Base-by-base conservation (phyloP, 495 filamentous ascomycete species). In the Lasiosphaeris hirsuta region DNA sequence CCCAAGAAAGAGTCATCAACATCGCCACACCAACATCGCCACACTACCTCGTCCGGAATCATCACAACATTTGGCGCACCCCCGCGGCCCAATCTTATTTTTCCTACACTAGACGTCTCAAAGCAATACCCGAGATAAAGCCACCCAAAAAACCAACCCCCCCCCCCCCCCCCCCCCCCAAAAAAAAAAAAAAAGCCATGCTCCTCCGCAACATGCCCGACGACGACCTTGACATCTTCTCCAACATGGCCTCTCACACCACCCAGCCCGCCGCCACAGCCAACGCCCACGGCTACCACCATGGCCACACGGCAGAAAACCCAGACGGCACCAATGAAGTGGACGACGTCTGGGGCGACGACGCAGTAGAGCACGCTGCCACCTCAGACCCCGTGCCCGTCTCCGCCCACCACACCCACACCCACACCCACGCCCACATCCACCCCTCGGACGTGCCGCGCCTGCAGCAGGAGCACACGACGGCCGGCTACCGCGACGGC, bases 401-500 rank as follows among this genome's bases (percentile, higher is more conserved):
- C 39, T n/a, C 15, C 33, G 30, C 8, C 7, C 11, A 23, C 17
- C 37, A 11, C 39, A 46, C 7, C 4, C 59, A 61, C 23, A 18
- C 17, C 7, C 11, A 23, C 55, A 38, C 13, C 17, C 37, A 11
- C 39, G 41, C 7, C 4, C 59, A 61, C 23, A 18, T 18, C 7
- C 81, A 86, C 54, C 78, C 75, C 15, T 88, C 86, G 41, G 90
- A 94, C 62, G 79, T 91, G 48, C 87, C 88, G n/a, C 82, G 86
- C 50, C 81, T 95, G 11, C 84, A 84, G 57, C 75, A 80, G 41
- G 84, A 84, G 57, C 92, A 97, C 70, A 79, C 82, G 36, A 96
- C 86, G 7, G 84, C 87, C n/a, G 93, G 94, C 48, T 97, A 97
- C 73, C 86, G 93, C 56, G 90, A 93, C 58, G 93, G 94, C 56